Evolutionary conservation across 768 basidiomycete species (phyloP).

Genomic region (Rhodotorula taiwanensis): DNA sequence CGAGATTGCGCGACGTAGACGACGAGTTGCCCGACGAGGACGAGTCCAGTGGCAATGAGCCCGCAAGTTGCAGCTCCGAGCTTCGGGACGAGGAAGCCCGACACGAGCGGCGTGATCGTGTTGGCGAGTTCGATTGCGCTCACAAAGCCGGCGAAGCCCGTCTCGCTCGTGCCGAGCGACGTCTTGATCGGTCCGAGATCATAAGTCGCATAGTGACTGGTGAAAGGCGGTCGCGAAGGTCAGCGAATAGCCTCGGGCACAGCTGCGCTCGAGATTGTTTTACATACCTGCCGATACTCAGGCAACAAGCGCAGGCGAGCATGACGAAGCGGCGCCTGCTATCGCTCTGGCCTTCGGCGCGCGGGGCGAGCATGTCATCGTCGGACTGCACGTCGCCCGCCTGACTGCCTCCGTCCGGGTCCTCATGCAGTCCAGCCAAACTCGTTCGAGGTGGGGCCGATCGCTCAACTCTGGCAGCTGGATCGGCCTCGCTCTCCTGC

Average conservation of each 20-base stretch:
- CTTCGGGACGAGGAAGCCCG: conserved; percentile 55
- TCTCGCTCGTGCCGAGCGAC: conserved; percentile 28
- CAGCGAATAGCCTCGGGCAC: neutral
- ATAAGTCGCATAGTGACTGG: conserved; percentile 56
- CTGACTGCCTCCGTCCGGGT: no score
- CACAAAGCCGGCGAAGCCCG: conserved; percentile 53
- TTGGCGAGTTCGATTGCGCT: conserved; percentile 69
- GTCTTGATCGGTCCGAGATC: conserved; percentile 69
- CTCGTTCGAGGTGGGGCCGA: no score
- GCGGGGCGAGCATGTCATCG: neutral
- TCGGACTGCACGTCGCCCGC: neutral
- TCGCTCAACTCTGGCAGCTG: no score
- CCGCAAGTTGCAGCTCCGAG: conserved; percentile 66
- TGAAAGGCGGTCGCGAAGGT: neutral
- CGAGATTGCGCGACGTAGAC: conserved; percentile 62
- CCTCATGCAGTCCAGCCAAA: no score
- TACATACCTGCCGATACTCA: conserved; percentile 53
- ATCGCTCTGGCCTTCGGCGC: neutral
- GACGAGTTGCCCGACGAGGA: conserved; percentile 61
- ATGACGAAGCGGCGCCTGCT: conserved; percentile 49
- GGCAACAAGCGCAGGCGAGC: conserved; percentile 62
- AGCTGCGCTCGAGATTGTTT: neutral
- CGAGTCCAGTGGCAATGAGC: conserved; percentile 66
- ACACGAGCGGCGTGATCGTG: conserved; percentile 70
- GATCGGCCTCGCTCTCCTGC: no score